Percentiles rank a stretch among this genome's conserved stretches.
Evolutionary conservation across 2,329 filamentous ascomycete genomes (phyloP).

Genomic region (Trichoderma gracile): DNA sequence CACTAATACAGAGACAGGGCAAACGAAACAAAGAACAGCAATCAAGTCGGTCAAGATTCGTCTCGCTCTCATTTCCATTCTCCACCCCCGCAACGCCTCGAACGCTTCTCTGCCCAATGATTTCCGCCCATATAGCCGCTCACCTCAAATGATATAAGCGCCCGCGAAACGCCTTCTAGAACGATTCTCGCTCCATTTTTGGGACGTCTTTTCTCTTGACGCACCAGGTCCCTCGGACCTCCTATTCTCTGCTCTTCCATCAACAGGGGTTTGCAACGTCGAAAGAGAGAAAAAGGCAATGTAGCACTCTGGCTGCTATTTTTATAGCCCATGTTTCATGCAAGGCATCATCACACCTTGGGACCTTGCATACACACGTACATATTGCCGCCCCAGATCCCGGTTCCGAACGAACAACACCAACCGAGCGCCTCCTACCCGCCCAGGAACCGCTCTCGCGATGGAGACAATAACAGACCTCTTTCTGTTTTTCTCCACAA

Average conservation of each 20-base stretch:
- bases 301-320: constrained; percentile 1
- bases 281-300: not conserved
- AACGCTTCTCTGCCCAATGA: constrained; percentile 1
- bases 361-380: not conserved
- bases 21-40: not conserved
- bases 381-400: constrained; percentile 5
- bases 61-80: not conserved
- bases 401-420: not conserved
- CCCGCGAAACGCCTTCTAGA: constrained; percentile 24
- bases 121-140: constrained; percentile 21
- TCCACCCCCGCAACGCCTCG: constrained; percentile 10
- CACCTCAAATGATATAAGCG: constrained; percentile 17
- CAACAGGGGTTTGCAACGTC: not conserved
- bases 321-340: constrained; percentile 9
- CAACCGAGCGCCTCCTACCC: not conserved
- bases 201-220: not conserved
- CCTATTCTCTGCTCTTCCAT: not conserved
- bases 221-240: not conserved
- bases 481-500: not conserved
- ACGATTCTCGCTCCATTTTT: constrained; percentile 1
- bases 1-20: not conserved
- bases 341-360: constrained; percentile 12
- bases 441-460: not conserved
- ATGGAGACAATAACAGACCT: not conserved
- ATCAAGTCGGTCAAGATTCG: not conserved